Evolutionary conservation across 345 rosid genomes (phyloP).

Genomic region (Anacardium occidentale): DNA sequence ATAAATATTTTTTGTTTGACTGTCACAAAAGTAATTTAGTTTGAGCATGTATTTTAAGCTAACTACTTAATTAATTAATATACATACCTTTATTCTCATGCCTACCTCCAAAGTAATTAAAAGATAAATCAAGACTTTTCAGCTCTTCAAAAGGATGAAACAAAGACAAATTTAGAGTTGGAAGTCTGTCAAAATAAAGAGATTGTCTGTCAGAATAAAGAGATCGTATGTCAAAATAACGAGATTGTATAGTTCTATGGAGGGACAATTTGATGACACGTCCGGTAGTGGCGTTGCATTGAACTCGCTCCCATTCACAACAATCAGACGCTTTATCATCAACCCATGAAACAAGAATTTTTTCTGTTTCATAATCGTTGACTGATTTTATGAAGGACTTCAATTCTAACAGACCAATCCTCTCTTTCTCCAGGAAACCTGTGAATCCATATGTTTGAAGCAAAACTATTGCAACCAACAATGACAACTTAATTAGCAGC

Average conservation of each 20-base stretch:
- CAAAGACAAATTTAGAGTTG: constrained; percentile 17
- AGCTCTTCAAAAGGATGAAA: constrained; percentile 15
- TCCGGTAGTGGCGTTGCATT: constrained; percentile 3
- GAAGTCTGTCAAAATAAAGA: not conserved
- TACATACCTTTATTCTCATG: not conserved
- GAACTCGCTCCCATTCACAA: constrained; percentile 14
- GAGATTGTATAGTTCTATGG: not conserved
- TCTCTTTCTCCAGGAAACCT: constrained; percentile 21
- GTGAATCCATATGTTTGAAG: not conserved
- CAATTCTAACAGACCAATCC: constrained; percentile 23
- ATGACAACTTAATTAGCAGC: not conserved
- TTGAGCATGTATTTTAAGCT: not conserved
- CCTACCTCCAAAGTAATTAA: not conserved
- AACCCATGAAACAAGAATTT: constrained; percentile 11
- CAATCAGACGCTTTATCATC: not conserved
- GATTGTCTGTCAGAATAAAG: too few relatives aligned
- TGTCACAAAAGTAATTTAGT: too few relatives aligned
- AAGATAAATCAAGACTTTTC: not conserved
- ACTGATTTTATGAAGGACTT: constrained; percentile 13
- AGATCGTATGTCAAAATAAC: too few relatives aligned
- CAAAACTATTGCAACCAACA: not conserved
- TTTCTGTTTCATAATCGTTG: not conserved
- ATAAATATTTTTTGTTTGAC: too few relatives aligned
- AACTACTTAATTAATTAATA: not conserved
- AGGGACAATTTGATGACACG: constrained; percentile 4